Evolutionary conservation across 148 eudicot genomes (phyloP).

Genomic region (Mesembryanthemum crystallinum): DNA sequence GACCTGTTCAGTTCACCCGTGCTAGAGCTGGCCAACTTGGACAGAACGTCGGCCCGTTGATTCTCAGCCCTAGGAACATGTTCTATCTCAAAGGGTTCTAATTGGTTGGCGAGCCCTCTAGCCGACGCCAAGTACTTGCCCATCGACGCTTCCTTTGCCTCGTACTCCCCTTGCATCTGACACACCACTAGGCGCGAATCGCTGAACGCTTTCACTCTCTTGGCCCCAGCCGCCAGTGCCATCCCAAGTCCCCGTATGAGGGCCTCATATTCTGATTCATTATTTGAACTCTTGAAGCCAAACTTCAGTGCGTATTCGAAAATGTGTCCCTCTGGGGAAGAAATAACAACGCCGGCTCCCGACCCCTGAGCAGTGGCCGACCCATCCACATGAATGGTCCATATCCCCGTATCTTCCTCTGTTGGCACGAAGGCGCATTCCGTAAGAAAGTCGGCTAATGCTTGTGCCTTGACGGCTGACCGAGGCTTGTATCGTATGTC

Average conservation of each 20-base stretch:
- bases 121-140: background rate
- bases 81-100: background rate
- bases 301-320: background rate
- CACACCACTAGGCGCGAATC: background rate
- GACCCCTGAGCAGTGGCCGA: background rate
- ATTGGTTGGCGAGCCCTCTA: background rate
- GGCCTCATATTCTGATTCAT: background rate
- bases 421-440: background rate
- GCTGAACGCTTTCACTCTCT: background rate
- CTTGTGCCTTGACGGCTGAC: background rate
- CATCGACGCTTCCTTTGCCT: background rate
- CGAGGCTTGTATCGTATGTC: background rate
- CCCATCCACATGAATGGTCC: background rate
- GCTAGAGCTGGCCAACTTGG: background rate
- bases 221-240: background rate
- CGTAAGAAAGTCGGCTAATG: background rate
- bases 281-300: background rate
- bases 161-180: background rate
- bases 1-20: background rate
- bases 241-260: background rate
- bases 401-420: background rate
- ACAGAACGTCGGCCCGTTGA: too few relatives aligned
- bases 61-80: background rate
- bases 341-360: background rate
- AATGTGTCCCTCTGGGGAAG: background rate